phyloP scores from a whole-genome alignment of 305 asterid genomes.

The Fraxinus velutina region DNA sequence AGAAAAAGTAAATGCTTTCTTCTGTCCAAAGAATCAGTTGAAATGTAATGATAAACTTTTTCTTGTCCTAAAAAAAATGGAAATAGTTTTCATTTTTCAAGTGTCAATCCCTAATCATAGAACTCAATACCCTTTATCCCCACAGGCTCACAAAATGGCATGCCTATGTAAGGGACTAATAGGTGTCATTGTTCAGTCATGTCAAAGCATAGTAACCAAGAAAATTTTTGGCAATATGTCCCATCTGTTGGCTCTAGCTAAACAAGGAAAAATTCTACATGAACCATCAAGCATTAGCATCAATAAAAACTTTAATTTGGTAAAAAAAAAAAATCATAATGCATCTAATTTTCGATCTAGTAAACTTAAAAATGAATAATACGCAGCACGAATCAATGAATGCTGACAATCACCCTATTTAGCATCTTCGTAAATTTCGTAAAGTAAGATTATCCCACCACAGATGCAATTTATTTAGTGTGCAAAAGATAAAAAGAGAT shows the following conservation, averaged over 20 bases:
- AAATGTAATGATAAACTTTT: slow-evolving; percentile 21
- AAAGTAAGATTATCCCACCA: neutral
- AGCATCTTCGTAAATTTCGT: neutral
- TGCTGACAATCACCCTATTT: neutral
- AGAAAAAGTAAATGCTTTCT: slow-evolving; percentile 20
- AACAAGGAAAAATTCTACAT: slow-evolving; percentile 26
- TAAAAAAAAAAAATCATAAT: neutral
- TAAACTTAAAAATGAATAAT: neutral
- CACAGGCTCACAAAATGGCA: slow-evolving; percentile 30
- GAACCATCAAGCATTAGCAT: slow-evolving; percentile 30
- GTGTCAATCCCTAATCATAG: slow-evolving; percentile 8
- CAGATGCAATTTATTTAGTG: slow-evolving; percentile 14
- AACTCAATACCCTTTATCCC: slow-evolving; percentile 24
- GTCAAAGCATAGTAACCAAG: slow-evolving; percentile 29
- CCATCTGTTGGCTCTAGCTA: slow-evolving; percentile 30
- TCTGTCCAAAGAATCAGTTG: neutral
- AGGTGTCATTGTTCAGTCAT: slow-evolving; percentile 30
- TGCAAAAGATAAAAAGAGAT: slow-evolving; percentile 23
- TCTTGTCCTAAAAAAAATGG: slow-evolving; percentile 6
- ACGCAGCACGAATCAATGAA: neutral
- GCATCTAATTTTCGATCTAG: neutral
- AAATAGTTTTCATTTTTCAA: neutral
- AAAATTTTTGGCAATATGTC: slow-evolving; percentile 31
- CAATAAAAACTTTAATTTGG: slow-evolving; percentile 7
- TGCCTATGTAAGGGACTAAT: slow-evolving; percentile 38